A percentile compares a stretch with the other conserved stretches of the same genome.
Conservation (phyloP, 2,329 filamentous ascomycete genomes). For the Colletotrichum sp. region DNA sequence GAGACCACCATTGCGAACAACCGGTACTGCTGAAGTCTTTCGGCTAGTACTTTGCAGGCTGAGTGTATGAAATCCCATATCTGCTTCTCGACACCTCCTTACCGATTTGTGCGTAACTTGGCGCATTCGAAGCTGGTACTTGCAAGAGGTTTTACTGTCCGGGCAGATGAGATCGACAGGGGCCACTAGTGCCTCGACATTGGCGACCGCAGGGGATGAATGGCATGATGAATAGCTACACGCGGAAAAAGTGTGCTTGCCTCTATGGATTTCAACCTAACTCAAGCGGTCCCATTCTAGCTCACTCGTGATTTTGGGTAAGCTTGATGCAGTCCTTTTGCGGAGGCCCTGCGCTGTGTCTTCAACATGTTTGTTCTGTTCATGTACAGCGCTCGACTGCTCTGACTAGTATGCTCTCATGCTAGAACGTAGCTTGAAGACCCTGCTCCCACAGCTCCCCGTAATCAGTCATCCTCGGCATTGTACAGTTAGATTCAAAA, state of each 20-base stretch:
- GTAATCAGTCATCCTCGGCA: background rate
- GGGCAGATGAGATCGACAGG: background rate
- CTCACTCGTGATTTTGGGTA: background rate
- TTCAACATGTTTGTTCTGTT: background rate
- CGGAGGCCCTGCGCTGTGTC: no score
- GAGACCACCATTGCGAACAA: background rate
- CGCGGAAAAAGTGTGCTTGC: background rate
- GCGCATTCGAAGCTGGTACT: background rate
- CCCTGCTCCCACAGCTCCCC: background rate
- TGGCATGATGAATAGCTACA: background rate
- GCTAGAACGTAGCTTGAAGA: background rate
- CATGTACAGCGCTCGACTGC: background rate
- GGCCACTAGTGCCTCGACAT: background rate
- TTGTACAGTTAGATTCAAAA: background rate
- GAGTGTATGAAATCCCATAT: background rate
- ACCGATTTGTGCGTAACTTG: background rate
- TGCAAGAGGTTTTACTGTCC: background rate
- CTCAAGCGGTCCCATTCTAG: background rate
- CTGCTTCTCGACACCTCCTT: no score
- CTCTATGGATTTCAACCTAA: background rate
- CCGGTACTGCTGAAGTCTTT: background rate
- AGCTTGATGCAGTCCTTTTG: no score
- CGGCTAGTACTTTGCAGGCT: background rate
- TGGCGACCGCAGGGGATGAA: background rate
- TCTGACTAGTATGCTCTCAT: background rate